Evolutionary conservation across 352 stramenopile genomes (phyloP).

Genomic region (Phytophthora sojae): DNA sequence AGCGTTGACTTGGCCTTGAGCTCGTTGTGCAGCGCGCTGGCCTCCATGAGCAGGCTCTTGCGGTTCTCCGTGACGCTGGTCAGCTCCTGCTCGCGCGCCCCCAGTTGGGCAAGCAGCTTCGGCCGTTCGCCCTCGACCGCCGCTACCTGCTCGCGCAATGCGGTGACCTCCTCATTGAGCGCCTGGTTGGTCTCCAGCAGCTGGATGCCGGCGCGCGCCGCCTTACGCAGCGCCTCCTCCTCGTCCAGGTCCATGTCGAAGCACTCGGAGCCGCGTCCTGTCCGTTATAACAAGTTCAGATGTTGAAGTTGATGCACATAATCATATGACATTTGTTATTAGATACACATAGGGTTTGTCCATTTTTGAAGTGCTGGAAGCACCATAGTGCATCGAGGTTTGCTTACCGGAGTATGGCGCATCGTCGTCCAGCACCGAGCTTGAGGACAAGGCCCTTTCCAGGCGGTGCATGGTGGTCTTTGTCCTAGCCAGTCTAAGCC

Average conservation of each 20-base stretch:
- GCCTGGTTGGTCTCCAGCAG: constrained; percentile 81
- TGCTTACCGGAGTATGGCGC: constrained; percentile 24
- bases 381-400: neutral
- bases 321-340: constrained; percentile 22
- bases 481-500: constrained; percentile 1
- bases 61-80: constrained; percentile 52
- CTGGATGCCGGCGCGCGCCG: constrained; percentile 73
- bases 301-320: neutral
- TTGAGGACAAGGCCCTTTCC: constrained; percentile 29
- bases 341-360: neutral
- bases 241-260: constrained; percentile 59
- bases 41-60: constrained; percentile 55
- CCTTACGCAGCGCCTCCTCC: constrained; percentile 69
- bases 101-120: constrained; percentile 51
- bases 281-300: constrained; percentile 20
- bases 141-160: constrained; percentile 65
- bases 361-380: neutral
- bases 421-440: constrained; percentile 33
- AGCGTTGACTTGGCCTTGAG: constrained; percentile 66
- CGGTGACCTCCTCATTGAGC: constrained; percentile 63
- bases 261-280: constrained; percentile 40
- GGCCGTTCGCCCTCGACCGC: constrained; percentile 61
- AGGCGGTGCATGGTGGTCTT: constrained; percentile 30
- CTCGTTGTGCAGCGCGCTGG: constrained; percentile 60
- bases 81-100: constrained; percentile 50